Evolutionary conservation across 1,284 basidiomycete genomes (phyloP).

Genomic region (Puccinia horiana): DNA sequence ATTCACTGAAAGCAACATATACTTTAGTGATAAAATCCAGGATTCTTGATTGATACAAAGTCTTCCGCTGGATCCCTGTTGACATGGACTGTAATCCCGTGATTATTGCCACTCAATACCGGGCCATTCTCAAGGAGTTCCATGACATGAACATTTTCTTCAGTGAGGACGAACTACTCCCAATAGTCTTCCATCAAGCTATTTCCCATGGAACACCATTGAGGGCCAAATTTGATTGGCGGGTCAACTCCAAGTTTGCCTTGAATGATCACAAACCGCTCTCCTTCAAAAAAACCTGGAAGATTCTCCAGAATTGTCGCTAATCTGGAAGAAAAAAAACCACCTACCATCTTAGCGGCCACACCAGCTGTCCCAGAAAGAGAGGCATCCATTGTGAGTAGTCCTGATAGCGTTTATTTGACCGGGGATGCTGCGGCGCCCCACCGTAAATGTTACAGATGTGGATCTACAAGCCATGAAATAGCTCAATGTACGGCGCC

Average conservation of each 20-base stretch:
- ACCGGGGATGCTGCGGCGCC: no score
- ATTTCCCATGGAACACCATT: neutral
- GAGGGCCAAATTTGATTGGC: neutral
- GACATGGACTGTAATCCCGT: neutral
- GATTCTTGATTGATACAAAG: neutral
- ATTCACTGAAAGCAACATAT: neutral
- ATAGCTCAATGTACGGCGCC: no score
- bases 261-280: neutral
- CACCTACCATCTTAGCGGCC: no score
- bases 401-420: neutral
- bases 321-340: neutral
- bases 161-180: neutral
- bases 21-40: neutral
- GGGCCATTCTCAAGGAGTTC: neutral
- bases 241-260: neutral
- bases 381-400: neutral
- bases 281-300: neutral
- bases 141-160: neutral
- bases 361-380: neutral
- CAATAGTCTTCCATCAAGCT: neutral
- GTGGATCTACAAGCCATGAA: no score
- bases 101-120: neutral
- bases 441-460: no score
- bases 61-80: neutral
- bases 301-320: neutral